phyloP scores from a whole-genome alignment of 768 basidiomycete species.

The Suillus subluteus region DNA sequence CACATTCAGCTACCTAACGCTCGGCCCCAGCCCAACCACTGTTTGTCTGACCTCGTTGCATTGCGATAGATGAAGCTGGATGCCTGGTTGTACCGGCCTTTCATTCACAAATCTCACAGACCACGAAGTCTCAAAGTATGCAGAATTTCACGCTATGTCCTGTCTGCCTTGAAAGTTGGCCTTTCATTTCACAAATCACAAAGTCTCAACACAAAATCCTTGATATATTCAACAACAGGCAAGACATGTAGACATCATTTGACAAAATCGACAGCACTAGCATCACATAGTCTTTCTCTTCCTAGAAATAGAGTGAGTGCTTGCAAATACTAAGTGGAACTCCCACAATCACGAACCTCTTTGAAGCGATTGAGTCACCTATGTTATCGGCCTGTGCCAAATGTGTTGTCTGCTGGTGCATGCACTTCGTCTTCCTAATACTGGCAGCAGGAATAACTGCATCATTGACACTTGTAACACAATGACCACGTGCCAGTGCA shows the following conservation, averaged over 20 bases:
- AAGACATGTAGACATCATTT: background rate
- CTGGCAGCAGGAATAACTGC: background rate
- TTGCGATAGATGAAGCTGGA: too few relatives aligned
- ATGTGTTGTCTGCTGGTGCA: background rate
- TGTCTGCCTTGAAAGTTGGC: too few relatives aligned
- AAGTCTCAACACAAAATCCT: background rate
- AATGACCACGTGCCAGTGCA: too few relatives aligned
- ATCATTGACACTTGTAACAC: background rate
- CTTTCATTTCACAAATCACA: background rate
- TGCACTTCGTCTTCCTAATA: background rate
- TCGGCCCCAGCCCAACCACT: too few relatives aligned
- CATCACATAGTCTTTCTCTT: background rate
- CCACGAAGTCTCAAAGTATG: too few relatives aligned
- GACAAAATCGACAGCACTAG: background rate
- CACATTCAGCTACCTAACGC: too few relatives aligned
- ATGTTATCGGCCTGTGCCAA: background rate
- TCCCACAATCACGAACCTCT: background rate
- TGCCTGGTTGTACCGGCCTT: too few relatives aligned
- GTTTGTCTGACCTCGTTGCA: too few relatives aligned
- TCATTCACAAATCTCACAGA: too few relatives aligned
- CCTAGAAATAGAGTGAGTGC: background rate
- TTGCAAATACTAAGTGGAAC: background rate
- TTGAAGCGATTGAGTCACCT: background rate
- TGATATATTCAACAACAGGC: background rate
- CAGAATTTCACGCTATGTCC: too few relatives aligned